These are phyloP conservation scores for Stenogyne calaminthoides DNA, from an alignment of 305 asterid genomes.

Conservation along the genomic window DNA sequence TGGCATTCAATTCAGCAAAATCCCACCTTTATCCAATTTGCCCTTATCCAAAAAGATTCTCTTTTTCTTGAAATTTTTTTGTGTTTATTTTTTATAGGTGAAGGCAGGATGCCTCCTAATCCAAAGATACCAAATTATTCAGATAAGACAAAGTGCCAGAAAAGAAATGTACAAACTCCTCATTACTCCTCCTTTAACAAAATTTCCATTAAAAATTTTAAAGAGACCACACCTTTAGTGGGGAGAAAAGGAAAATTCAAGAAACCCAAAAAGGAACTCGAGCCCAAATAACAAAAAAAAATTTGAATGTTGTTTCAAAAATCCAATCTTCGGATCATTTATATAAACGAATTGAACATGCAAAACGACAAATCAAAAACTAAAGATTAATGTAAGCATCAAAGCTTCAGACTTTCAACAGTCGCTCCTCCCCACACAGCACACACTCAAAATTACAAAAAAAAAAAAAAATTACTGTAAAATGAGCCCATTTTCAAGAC, in stretches of 20 bases:
- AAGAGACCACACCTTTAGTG: slow-evolving; percentile 30
- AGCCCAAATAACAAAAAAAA: slow-evolving; percentile 40
- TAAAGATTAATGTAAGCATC: slow-evolving; percentile 20
- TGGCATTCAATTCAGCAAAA: slow-evolving; percentile 35
- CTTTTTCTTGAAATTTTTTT: slow-evolving; percentile 31
- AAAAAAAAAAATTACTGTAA: background rate
- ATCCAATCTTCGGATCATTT: slow-evolving; percentile 34
- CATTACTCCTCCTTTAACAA: slow-evolving; percentile 27
- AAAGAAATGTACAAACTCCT: slow-evolving; percentile 26
- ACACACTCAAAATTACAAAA: slow-evolving; percentile 16
- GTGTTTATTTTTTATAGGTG: slow-evolving; percentile 21
- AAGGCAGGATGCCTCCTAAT: slow-evolving; percentile 29
- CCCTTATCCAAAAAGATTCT: slow-evolving; percentile 48
- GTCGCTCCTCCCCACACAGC: slow-evolving; percentile 15
- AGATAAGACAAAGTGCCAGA: slow-evolving; percentile 35
- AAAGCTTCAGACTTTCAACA: slow-evolving; percentile 21
- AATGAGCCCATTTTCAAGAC: slow-evolving; percentile 36
- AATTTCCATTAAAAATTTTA: slow-evolving; percentile 19
- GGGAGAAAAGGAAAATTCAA: background rate
- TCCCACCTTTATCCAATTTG: slow-evolving; percentile 30
- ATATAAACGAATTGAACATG: slow-evolving; percentile 31
- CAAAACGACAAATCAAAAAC: slow-evolving; percentile 33
- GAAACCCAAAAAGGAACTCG: slow-evolving; percentile 8
- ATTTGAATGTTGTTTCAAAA: slow-evolving; percentile 25
- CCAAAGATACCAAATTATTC: slow-evolving; percentile 49